Evolutionary conservation across 1,284 basidiomycete species (phyloP).

Genomic region (Fistulina hepatica): DNA sequence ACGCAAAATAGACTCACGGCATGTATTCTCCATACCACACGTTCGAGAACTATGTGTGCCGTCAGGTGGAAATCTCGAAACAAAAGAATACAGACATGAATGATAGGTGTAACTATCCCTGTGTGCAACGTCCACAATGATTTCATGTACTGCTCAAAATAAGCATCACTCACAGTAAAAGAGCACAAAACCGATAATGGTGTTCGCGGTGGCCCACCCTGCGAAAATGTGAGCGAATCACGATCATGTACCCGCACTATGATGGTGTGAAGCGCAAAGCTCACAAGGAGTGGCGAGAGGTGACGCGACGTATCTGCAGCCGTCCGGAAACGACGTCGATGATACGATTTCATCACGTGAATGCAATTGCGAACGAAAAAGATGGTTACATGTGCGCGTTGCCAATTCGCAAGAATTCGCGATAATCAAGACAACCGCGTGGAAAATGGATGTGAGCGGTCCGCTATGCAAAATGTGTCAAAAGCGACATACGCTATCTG

Average conservation of each 20-base stretch:
- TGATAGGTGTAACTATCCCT: too few relatives aligned
- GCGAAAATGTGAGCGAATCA: slow-evolving; percentile 1
- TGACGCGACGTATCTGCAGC: slow-evolving; percentile 36
- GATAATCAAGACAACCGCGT: too few relatives aligned
- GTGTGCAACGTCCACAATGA: too few relatives aligned
- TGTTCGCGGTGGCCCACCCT: slow-evolving; percentile 67
- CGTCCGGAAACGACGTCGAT: too few relatives aligned
- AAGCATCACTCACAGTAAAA: slow-evolving; percentile 41
- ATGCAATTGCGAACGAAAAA: background rate
- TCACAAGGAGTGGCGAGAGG: slow-evolving; percentile 43
- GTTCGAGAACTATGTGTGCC: slow-evolving; percentile 30
- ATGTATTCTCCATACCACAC: slow-evolving; percentile 37
- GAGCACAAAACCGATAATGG: slow-evolving; percentile 63
- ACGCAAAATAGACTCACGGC: slow-evolving; percentile 15
- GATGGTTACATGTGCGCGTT: too few relatives aligned
- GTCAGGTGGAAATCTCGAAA: too few relatives aligned
- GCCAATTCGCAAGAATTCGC: too few relatives aligned
- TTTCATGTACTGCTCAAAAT: background rate
- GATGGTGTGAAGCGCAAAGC: slow-evolving; percentile 4
- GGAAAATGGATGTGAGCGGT: slow-evolving; percentile 6
- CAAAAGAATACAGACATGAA: too few relatives aligned
- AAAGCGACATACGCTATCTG: slow-evolving; percentile 35
- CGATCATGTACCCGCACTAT: background rate
- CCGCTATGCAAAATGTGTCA: background rate
- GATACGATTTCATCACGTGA: background rate